Conservation (phyloP, 495 filamentous ascomycete genomes). For the Talaromyces thailandensis region DNA sequence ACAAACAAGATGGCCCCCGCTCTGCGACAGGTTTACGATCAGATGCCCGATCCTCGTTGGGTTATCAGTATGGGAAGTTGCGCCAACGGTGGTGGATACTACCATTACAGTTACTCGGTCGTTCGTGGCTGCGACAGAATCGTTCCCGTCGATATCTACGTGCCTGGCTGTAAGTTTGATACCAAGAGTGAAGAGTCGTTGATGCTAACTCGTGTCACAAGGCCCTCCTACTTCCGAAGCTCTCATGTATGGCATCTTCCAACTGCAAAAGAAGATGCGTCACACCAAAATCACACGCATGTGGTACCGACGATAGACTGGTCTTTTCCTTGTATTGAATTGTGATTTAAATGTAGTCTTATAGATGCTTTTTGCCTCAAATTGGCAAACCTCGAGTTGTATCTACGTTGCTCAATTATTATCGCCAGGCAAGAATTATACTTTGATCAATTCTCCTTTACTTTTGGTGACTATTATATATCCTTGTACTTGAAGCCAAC, state of each 20-base stretch:
- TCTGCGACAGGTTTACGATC: slow-evolving; percentile 90
- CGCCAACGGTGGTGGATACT: slow-evolving; percentile 94
- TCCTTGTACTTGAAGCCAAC: neutral
- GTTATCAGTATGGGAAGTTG: slow-evolving; percentile 90
- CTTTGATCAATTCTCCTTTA: neutral
- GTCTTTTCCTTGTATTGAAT: neutral
- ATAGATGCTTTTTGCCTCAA: neutral
- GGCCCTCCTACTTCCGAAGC: slow-evolving; percentile 83
- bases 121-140: slow-evolving; percentile 88
- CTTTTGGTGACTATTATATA: neutral
- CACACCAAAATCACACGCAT: slow-evolving; percentile 55
- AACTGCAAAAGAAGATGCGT: slow-evolving; percentile 89
- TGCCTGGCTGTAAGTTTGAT: slow-evolving; percentile 64
- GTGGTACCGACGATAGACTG: slow-evolving; percentile 35
- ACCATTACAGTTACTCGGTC: slow-evolving; percentile 93
- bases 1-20: slow-evolving; percentile 99
- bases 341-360: slow-evolving; percentile 5
- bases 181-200: neutral
- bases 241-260: slow-evolving; percentile 90
- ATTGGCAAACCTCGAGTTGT: neutral
- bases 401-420: neutral
- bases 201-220: slow-evolving; percentile 15
- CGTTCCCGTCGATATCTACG: slow-evolving; percentile 92
- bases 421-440: neutral
- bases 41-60: slow-evolving; percentile 97